These are phyloP conservation scores for Guadua angustifolia DNA, from an alignment of 176 grass and related monocot species.

Conservation along the genomic window DNA sequence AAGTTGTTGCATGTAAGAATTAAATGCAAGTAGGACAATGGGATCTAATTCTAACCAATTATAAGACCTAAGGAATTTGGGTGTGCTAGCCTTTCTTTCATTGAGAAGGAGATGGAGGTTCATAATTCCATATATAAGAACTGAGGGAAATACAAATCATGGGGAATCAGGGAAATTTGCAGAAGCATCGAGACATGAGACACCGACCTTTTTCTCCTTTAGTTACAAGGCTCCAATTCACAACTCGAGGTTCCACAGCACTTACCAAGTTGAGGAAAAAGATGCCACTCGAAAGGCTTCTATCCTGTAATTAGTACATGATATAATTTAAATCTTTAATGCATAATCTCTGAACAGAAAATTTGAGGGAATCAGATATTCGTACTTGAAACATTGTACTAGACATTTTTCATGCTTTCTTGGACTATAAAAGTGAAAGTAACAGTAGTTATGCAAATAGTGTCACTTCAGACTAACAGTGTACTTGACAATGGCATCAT, in stretches of 20 bases:
- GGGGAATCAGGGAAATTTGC: neutral
- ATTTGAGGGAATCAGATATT: neutral
- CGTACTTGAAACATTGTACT: neutral
- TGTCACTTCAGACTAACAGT: neutral
- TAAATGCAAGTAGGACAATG: neutral
- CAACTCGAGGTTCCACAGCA: conserved; percentile 81
- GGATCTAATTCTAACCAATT: neutral
- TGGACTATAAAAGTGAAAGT: neutral
- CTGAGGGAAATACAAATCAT: neutral
- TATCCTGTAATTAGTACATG: conserved; percentile 66
- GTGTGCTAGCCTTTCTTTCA: neutral
- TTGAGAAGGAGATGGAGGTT: conserved; percentile 1
- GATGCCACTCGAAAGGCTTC: conserved; percentile 88
- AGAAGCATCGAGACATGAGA: neutral
- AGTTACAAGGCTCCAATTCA: conserved; percentile 94
- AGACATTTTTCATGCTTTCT: neutral
- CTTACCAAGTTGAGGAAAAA: conserved; percentile 90
- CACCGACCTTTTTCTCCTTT: conserved; percentile 81
- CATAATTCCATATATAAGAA: conserved; percentile 28
- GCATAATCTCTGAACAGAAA: conserved; percentile 13
- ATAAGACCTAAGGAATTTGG: neutral
- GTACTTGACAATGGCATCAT: neutral
- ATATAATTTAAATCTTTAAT: neutral
- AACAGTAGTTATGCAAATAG: conserved; percentile 3
- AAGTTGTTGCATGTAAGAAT: conserved; percentile 7